Evolutionary conservation across 2,329 filamentous ascomycete genomes (phyloP), one percentile per base, ranked within the genome.

Genomic region (Endoconidiophora laricicola): DNA sequence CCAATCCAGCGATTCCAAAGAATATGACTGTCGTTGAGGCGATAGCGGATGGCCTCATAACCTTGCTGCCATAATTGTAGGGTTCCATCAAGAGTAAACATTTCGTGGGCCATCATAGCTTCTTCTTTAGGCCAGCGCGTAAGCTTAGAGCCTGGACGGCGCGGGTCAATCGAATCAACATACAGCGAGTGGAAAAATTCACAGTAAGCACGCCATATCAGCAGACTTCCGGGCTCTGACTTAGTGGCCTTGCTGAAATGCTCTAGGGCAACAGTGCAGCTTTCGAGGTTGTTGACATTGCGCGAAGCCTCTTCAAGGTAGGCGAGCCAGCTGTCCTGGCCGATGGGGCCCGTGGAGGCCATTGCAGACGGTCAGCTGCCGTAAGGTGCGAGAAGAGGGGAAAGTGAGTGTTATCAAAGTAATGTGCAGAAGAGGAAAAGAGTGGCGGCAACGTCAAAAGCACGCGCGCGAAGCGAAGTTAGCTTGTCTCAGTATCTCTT

Each of bases 1-100:
- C 79, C 76, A 41, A 86, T 71, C 73, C 83, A 90, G 55, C 80
- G 78, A 60, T 88, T 76, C 85, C 85, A 93, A 9, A 91, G 72
- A 51, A 78, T 64, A 60, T 87, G 80, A 59, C 85, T 90, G 61
- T 87, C 83, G 59, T 76, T 76, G 52, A 91, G 68, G 54, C 83
- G 81, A 63, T 81, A 85, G 60, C 80, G 77, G 48, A 84, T 83
- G 40, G 78, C 75, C 54, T 80, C 73, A 56, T 84, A 79, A 36
- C 77, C 85, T 58, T 83, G 73, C 60, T 80, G 76, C 73, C 85
- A 85, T 1, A 85, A 71, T 49, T 76, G 74, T 49, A 85, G 65
- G 43, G 83, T 75, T 44, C 74, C 65, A 33, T 81, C 76, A 55
- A 81, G 74, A 5, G 76, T 76, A 62, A 91, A 90, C 39, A 85